A percentile compares a stretch with the other conserved stretches of the same genome.
Evolutionary conservation across 2,329 filamentous ascomycete species (phyloP).

Genomic region (Celoporthe dispersa): DNA sequence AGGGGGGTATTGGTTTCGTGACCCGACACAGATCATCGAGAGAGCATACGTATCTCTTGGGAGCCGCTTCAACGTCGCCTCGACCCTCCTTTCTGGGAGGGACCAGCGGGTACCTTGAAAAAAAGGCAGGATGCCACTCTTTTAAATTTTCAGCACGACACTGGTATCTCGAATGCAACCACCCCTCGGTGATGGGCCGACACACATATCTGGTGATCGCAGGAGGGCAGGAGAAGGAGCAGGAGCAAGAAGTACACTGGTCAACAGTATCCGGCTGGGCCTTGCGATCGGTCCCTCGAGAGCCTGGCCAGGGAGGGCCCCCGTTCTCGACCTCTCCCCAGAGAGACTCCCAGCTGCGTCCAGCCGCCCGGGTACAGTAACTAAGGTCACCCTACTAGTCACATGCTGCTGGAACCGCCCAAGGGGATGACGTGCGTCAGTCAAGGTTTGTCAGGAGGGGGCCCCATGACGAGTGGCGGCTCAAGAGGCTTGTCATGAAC

Average conservation of each 20-base stretch:
- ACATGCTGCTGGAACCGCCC: background rate
- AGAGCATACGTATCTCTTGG: conserved; percentile 25
- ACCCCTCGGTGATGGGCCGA: background rate
- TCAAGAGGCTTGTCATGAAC: background rate
- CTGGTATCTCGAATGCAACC: background rate
- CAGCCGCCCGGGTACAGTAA: background rate
- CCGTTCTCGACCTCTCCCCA: too few relatives aligned
- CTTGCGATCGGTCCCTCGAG: too few relatives aligned
- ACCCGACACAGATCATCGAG: background rate
- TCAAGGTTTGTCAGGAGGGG: background rate
- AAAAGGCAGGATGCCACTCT: background rate
- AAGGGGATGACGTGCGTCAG: background rate
- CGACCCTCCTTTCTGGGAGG: conserved; percentile 15
- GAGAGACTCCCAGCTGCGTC: background rate
- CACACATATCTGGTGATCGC: background rate
- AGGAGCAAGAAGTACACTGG: background rate
- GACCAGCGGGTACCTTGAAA: background rate
- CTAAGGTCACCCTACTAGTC: background rate
- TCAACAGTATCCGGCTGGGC: background rate
- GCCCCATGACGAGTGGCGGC: background rate
- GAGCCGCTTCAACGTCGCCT: conserved; percentile 28
- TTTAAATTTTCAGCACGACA: background rate
- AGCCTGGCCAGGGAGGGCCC: too few relatives aligned
- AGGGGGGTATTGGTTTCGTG: background rate
- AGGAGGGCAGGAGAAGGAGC: background rate